Base-by-base conservation (phyloP, 148 eudicot genomes). In the Hydrangea macrophylla region DNA sequence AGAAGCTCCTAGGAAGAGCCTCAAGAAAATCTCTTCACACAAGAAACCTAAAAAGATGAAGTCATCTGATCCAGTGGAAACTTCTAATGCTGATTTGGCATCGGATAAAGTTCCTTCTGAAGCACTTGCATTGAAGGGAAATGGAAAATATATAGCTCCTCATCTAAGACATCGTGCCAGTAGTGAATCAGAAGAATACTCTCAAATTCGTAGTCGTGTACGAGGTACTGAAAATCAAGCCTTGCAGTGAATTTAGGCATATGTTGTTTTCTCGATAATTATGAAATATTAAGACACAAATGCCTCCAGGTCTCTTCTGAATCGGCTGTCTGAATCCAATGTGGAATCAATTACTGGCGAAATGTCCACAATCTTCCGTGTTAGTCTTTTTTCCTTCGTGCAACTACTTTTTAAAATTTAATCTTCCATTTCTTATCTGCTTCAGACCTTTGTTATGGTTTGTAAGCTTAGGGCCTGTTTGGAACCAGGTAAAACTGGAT, bases 321-420 rank as follows among this genome's bases (percentile, higher is more conserved):
- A 95, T 74, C 80, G 90, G 89, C 55, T 95, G 72, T 92, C 97
- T 55, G 97, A 95, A 76, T 76, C 96, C 42, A 95, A 95, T 72
- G 78, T 91, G 77, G 99, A 95, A 81, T 86, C 94, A 23, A 66
- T 92, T 62, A 78, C 96, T 13, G 82, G 76, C 58, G 92, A 91
- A 77, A 71, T 87, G 13, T 87, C 84, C 64, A 68, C 86, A 51
- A 74, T 91, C 37, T 83, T 82, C 68, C 83, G 80, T 70, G 99
- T 89, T 77, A 63, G 72, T 20, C 58, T 59, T 72, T 64, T 26
- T 35, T 28, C 40, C 15, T 55, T n/a, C n/a, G 12, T 27, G 18
- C 63, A 17, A 36, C 70, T 44, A 36, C 30, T 7, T 57, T 61
- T 55, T 23, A 18, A 32, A 33, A 32, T 32, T 33, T 50, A 26